Conservation (phyloP, 2,329 filamentous ascomycete species). For the Xylaria sp. region DNA sequence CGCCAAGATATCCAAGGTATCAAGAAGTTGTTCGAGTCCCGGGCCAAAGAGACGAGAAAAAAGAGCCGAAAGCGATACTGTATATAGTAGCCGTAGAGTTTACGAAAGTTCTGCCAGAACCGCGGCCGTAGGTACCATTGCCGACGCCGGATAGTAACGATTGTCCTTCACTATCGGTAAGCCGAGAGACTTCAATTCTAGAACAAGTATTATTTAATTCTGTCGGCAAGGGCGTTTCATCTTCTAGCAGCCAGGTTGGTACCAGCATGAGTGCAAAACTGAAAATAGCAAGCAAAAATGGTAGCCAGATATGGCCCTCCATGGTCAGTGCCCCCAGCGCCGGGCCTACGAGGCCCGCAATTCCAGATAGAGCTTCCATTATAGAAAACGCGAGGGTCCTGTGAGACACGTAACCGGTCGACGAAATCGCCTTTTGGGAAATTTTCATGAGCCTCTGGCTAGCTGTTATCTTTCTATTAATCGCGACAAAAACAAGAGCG, state of each 20-base stretch:
- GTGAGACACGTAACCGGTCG: not conserved
- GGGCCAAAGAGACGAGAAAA: constrained; percentile 18
- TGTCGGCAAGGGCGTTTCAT: not conserved
- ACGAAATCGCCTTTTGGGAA: not conserved
- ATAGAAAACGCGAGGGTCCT: constrained; percentile 21
- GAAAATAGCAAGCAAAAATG: constrained; percentile 11
- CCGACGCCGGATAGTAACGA: not conserved
- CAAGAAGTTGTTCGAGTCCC: constrained; percentile 20
- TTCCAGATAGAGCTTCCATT: constrained; percentile 19
- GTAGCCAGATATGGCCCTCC: constrained; percentile 16
- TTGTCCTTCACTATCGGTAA: not conserved
- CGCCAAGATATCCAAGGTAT: constrained; percentile 25
- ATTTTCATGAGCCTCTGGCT: constrained; percentile 5
- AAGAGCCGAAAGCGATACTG: constrained; percentile 8
- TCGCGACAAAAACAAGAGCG: constrained; percentile 16
- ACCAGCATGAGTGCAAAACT: constrained; percentile 19
- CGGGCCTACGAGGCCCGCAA: constrained; percentile 20
- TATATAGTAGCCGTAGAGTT: not conserved
- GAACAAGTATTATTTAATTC: not conserved
- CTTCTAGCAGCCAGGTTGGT: not conserved
- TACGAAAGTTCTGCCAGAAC: not conserved
- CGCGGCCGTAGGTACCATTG: not conserved
- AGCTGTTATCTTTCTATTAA: constrained; percentile 6
- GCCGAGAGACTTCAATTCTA: not conserved
- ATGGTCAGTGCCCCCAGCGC: constrained; percentile 14